These are phyloP conservation scores for Colletotrichum sp. DNA, from an alignment of 2,329 filamentous ascomycete species.

Conservation along the genomic window DNA sequence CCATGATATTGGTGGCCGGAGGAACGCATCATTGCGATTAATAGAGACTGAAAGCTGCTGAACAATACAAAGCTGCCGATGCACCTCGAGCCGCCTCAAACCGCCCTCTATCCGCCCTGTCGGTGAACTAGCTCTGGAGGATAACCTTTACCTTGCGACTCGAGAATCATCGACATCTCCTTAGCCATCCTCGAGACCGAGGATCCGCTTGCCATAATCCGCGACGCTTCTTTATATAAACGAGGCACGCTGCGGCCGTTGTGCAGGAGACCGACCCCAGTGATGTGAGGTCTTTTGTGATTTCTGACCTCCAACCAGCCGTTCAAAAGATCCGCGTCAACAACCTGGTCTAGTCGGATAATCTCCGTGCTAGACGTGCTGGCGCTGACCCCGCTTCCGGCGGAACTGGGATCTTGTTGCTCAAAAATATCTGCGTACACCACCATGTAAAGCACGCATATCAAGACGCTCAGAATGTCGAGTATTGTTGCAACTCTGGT, in stretches of 20 bases:
- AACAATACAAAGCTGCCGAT: too few species aligned
- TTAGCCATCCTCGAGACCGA: not conserved
- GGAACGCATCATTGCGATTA: too few species aligned
- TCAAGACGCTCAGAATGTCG: not conserved
- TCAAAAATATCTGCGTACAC: not conserved
- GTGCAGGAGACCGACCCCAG: not conserved
- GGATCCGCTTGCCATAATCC: not conserved
- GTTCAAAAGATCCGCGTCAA: not conserved
- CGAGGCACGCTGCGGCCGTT: not conserved
- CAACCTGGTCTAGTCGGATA: not conserved
- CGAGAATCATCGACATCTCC: not conserved
- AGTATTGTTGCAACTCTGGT: not conserved
- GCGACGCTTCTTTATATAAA: not conserved
- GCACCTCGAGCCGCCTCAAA: too few species aligned
- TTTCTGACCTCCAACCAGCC: not conserved
- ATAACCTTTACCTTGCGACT: not conserved
- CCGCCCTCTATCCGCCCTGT: too few species aligned
- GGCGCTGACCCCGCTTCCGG: not conserved
- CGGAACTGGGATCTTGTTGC: not conserved
- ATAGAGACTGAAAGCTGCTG: too few species aligned
- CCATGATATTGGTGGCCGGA: too few species aligned
- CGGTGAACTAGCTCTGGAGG: not conserved
- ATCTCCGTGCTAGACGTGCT: not conserved
- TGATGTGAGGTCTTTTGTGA: not conserved
- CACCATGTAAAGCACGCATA: not conserved